Evolutionary conservation across 331 rosid species (phyloP), one percentile per base, ranked within the genome.

Genomic region (Spiraea crenata): DNA sequence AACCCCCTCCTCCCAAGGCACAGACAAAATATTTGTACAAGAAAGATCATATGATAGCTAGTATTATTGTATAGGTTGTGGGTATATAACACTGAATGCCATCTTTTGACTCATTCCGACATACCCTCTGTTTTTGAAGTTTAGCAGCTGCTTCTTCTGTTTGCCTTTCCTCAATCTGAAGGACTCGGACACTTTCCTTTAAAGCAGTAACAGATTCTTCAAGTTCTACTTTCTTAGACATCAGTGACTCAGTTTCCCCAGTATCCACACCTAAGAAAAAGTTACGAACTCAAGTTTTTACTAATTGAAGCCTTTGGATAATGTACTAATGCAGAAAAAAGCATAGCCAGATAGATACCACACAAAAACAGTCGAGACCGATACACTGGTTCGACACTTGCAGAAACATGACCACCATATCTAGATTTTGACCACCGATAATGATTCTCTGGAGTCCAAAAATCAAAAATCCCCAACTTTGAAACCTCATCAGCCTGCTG

Each of bases 361-460:
- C 86, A 80, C 70, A 83, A 59, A 35, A 93, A 75, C 76, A 89
- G 84, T 41, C 65, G 82, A 49, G 97, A 82, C 31, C 67, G 84
- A 14, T 54, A 39, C 65, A 90, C 95, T 44, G 84, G 79, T 7
- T 89, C 88, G 77, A 93, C 95, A 35, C 77, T 77, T 61, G 86
- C 92, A 14, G 96, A 85, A 16, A 83, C 65, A 86, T 93, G 92
- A 77, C 74, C 80, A 41, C 95, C 97, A 69, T 93, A 93, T 90
- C 92, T 90, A 60, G 98, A 93, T 70, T 48, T 70, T 73, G 89
- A 59, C 96, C 98, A 93, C 7, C 74, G 82, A 67, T 89, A 93
- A 75, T 93, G 98, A 81, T 82, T 90, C 44, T 93, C 96, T 4
- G 97, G 97, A 37, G 97, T 93, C 98, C 98, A 93, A 67, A 88